Conservation (phyloP, 345 rosid species). For the Gossypium thurberi region DNA sequence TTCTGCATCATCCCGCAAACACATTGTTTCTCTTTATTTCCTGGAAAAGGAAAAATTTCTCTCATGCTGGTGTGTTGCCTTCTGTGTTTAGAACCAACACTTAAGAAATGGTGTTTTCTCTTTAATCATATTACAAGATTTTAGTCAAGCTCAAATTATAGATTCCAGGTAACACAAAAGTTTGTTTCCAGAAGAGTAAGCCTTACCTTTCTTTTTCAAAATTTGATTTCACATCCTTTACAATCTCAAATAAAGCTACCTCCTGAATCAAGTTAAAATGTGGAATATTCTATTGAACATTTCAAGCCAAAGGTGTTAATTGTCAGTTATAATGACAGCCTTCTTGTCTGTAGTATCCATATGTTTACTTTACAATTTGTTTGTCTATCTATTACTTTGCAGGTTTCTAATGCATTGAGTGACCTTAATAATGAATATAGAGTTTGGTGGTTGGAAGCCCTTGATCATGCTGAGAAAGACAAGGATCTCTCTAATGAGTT, state of each 20-base stretch:
- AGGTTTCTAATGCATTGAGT: slow-evolving; percentile 56
- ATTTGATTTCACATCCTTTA: neutral
- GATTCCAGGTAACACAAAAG: neutral
- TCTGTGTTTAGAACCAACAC: neutral
- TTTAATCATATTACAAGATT: neutral
- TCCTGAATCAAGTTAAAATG: neutral
- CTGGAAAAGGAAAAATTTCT: neutral
- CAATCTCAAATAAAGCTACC: neutral
- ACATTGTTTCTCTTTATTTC: neutral
- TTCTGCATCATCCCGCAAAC: neutral
- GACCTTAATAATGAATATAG: slow-evolving; percentile 36
- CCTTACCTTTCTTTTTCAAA: neutral
- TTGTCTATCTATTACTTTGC: slow-evolving; percentile 15
- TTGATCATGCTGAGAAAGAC: slow-evolving; percentile 55
- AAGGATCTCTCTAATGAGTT: slow-evolving; percentile 58
- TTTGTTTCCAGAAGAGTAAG: neutral
- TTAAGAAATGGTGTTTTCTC: neutral
- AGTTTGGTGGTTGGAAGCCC: slow-evolving; percentile 88
- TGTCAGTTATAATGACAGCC: neutral
- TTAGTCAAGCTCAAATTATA: neutral
- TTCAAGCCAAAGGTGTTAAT: neutral
- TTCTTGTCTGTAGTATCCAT: neutral
- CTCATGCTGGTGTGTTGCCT: neutral
- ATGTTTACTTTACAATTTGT: neutral
- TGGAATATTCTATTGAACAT: neutral